Conservation (phyloP, 306 rosid genomes). For the Gastrolobium bilobum region DNA sequence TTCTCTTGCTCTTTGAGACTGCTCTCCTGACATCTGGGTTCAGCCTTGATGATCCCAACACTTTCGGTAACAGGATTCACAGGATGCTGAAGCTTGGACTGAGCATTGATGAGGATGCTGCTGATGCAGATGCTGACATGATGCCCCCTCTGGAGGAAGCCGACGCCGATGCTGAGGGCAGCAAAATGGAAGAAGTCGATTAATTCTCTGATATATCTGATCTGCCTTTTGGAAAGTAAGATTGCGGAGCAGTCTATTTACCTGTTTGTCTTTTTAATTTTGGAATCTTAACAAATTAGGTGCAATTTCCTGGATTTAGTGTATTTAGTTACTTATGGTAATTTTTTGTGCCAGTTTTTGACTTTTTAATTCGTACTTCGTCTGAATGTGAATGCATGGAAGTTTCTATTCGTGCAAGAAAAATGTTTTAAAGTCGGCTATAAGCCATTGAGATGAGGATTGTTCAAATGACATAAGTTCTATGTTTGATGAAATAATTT, state of each 20-base stretch:
- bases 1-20: constrained; percentile 88
- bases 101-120: constrained; percentile 88
- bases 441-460: too few species aligned
- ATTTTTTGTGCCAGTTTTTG: neutral
- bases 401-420: neutral
- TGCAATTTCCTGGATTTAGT: neutral
- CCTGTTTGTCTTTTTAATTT: constrained; percentile 23
- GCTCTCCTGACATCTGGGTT: constrained; percentile 91
- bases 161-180: constrained; percentile 84
- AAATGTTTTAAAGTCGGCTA: too few species aligned
- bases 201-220: constrained; percentile 44
- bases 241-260: neutral
- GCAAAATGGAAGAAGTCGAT: constrained; percentile 99
- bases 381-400: neutral
- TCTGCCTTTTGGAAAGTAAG: neutral
- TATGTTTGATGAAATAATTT: too few species aligned
- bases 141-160: constrained; percentile 93
- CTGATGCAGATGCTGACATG: constrained; percentile 83
- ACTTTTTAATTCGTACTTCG: neutral
- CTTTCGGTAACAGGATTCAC: constrained; percentile 96
- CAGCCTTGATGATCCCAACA: constrained; percentile 98
- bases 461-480: too few species aligned
- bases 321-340: neutral
- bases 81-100: constrained; percentile 94
- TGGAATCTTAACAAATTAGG: constrained; percentile 3